Conservation (phyloP, 2,329 filamentous ascomycete genomes). For the Rhinocladiella mackenziei region DNA sequence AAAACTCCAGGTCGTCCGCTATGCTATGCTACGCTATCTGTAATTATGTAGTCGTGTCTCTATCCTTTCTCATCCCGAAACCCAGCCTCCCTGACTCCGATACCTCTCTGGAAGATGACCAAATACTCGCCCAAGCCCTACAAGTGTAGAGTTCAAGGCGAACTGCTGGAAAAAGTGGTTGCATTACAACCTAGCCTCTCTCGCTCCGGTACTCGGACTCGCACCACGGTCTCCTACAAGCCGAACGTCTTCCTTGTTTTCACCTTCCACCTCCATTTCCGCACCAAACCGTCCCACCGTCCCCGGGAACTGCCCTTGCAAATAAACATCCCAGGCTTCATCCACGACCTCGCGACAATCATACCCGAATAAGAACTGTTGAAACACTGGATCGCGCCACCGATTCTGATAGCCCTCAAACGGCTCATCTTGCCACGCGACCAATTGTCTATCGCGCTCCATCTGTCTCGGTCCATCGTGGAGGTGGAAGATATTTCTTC, state of each 20-base stretch:
- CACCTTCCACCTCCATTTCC: background rate
- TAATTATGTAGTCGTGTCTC: too few species aligned
- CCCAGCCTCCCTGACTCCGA: too few species aligned
- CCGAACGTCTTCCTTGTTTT: background rate
- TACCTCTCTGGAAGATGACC: too few species aligned
- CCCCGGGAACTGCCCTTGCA: constrained; percentile 9
- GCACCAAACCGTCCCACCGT: constrained; percentile 10
- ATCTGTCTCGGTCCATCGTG: constrained; percentile 40
- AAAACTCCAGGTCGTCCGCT: too few species aligned
- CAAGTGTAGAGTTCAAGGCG: background rate
- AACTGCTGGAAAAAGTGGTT: background rate
- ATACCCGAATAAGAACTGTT: constrained; percentile 21
- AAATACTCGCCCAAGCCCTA: too few species aligned
- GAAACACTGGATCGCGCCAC: constrained; percentile 21
- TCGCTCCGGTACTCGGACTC: too few species aligned
- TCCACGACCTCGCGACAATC: constrained; percentile 14
- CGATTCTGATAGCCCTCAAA: constrained; percentile 19
- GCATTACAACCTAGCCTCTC: background rate
- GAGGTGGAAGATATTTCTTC: constrained; percentile 38
- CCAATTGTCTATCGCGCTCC: constrained; percentile 37
- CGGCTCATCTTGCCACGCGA: constrained; percentile 7
- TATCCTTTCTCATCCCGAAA: too few species aligned
- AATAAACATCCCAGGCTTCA: constrained; percentile 11
- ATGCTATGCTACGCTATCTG: too few species aligned
- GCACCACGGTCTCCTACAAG: too few species aligned